Evolutionary conservation across 208 protist genomes (phyloP).

Genomic region (Angomonas ambiguus): DNA sequence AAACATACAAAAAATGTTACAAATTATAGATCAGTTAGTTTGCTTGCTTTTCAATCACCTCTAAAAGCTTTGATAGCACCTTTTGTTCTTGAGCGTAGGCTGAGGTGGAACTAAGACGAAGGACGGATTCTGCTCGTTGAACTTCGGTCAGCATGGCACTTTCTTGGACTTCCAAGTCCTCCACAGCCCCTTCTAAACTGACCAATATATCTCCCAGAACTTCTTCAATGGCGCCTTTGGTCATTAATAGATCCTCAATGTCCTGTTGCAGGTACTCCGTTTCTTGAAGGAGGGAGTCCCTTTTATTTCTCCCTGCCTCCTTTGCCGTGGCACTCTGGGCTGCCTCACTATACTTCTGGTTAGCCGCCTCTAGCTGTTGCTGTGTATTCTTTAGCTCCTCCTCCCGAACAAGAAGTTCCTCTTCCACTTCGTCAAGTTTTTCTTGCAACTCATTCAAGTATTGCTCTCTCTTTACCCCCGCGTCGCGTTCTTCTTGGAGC

Average conservation of each 20-base stretch:
- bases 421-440: neutral
- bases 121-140: slow-evolving; percentile 18
- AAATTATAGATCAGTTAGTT: neutral
- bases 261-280: slow-evolving; percentile 14
- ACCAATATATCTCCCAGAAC: slow-evolving; percentile 4
- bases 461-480: neutral
- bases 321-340: neutral
- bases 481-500: neutral
- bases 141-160: slow-evolving; percentile 14
- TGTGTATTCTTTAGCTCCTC: neutral
- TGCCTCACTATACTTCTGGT: neutral
- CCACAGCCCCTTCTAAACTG: slow-evolving; percentile 19
- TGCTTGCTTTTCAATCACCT: slow-evolving; percentile 2
- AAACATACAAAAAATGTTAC: slow-evolving; percentile 5
- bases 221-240: slow-evolving; percentile 9
- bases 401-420: neutral
- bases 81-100: slow-evolving; percentile 16
- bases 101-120: slow-evolving; percentile 6
- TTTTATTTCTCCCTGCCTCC: neutral
- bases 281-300: neutral
- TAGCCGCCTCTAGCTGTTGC: neutral
- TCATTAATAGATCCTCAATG: slow-evolving; percentile 5
- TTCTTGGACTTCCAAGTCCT: slow-evolving; percentile 11
- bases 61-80: slow-evolving; percentile 7
- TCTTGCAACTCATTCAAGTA: neutral